phyloP scores from a whole-genome alignment of 2,329 filamentous ascomycete species.

The Nigrospora sphaerica region DNA sequence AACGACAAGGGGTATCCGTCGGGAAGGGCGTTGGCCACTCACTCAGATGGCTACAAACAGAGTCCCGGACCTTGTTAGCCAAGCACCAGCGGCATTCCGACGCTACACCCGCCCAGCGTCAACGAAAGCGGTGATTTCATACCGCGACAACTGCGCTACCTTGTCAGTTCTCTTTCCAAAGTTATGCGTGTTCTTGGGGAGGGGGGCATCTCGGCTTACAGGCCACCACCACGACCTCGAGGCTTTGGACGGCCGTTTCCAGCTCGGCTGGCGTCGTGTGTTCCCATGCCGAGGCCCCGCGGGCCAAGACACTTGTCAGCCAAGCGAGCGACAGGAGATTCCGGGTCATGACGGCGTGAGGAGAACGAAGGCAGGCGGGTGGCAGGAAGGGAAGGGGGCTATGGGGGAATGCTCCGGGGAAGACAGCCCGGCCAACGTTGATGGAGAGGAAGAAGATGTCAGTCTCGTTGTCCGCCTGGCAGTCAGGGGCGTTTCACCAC shows the following conservation, averaged over 20 bases:
- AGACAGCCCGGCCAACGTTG: too few relatives aligned
- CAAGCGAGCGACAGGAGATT: neutral
- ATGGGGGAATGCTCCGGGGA: too few relatives aligned
- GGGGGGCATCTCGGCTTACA: neutral
- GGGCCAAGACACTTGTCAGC: neutral
- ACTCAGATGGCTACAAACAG: slow-evolving; percentile 7
- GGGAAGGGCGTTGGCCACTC: neutral
- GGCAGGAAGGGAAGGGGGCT: too few relatives aligned
- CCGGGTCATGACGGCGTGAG: too few relatives aligned
- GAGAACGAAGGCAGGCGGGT: too few relatives aligned
- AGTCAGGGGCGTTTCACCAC: too few relatives aligned
- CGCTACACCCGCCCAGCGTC: neutral
- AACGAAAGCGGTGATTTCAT: neutral
- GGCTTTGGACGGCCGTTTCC: neutral
- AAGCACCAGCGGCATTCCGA: neutral
- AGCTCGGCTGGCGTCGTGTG: neutral
- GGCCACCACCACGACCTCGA: neutral
- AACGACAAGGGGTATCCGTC: neutral
- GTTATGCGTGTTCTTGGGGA: too few relatives aligned
- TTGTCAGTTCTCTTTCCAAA: neutral
- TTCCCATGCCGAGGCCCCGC: neutral
- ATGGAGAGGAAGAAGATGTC: too few relatives aligned
- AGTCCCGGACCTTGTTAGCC: neutral
- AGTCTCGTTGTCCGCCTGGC: too few relatives aligned
- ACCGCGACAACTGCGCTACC: neutral